Base-by-base conservation (phyloP, 2,329 filamentous ascomycete genomes). In the Fusarium sp. region DNA sequence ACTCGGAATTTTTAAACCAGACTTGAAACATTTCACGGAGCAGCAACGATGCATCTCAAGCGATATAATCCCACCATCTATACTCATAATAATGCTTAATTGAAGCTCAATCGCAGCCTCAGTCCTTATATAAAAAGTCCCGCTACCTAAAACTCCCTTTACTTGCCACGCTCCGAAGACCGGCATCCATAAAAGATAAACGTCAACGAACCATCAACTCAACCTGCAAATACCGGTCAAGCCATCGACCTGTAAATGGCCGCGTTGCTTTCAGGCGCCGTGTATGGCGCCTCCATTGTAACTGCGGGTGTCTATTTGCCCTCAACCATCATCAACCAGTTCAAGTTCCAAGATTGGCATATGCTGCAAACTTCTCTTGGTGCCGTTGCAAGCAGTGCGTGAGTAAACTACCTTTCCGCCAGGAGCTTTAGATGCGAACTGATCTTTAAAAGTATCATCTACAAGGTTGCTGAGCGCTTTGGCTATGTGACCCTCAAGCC, bases 291-390 rank as follows among this genome's bases (percentile, higher is more conserved):
- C 10, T 84, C 86, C 51, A 78, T 89, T 38, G 78, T 84, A 29
- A 82, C 80, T 4, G 80, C 87, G 2, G 87, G 86, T 27, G 84
- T 90, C 52, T 83, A 84, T 67, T 77, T 82, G 33, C 87, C 88
- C 0, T 76, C 80, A 0, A 78, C 88, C 42, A 87, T 91, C 64
- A 72, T 85, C 53, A 75, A 78, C 9, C 88, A 90, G 75, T 81
- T 90, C 75, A 79, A 77, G 21, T 76, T 89, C 41, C 74, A 80
- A 43, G 82, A 88, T 69, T 89, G 83, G 73, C 85, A 87, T 70
- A 90, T 90, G 87, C 70, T 88, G 27, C 82, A 88, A 72, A 80
- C 81, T 9, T 90, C 90, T 66, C 73, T 90, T 4, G 80, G 83
- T 2, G 88, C 87, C 4, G 84, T 84, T 9, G 86, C 84, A 23